phyloP scores from a whole-genome alignment of 768 basidiomycete species.

The Hericium rajendrae region DNA sequence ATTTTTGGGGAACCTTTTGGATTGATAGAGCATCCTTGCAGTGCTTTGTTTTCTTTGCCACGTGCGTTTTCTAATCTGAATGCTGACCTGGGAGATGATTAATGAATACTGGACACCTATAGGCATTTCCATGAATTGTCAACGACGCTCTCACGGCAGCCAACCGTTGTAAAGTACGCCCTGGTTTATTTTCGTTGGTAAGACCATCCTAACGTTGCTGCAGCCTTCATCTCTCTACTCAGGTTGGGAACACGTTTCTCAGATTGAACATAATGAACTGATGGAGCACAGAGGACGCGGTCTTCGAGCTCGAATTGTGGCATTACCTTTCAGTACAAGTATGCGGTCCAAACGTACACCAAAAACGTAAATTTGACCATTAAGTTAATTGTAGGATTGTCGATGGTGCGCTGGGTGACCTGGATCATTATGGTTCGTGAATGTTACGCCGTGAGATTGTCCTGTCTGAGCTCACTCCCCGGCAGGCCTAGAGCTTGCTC shows the following conservation, averaged over 20 bases:
- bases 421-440: conserved; percentile 58
- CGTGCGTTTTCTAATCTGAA: conserved; percentile 35
- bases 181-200: background rate
- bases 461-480: background rate
- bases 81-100: background rate
- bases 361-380: too few relatives aligned
- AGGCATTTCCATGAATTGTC: conserved; percentile 80
- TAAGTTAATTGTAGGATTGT: conserved; percentile 41
- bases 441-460: background rate
- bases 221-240: conserved; percentile 77
- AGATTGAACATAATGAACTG: background rate
- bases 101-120: background rate
- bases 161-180: conserved; percentile 72
- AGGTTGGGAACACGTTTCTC: conserved; percentile 33
- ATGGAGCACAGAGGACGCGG: conserved; percentile 37
- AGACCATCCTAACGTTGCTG: background rate
- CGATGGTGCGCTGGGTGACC: conserved; percentile 55
- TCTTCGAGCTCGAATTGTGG: conserved; percentile 50
- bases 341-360: background rate
- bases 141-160: conserved; percentile 63
- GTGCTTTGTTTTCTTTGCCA: conserved; percentile 88
- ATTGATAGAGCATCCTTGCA: conserved; percentile 20
- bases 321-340: conserved; percentile 76
- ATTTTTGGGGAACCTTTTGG: background rate
- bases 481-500: conserved; percentile 83